Evolutionary conservation across 179 eudicot genomes (phyloP).

Genomic region (Vitellaria paradoxa): DNA sequence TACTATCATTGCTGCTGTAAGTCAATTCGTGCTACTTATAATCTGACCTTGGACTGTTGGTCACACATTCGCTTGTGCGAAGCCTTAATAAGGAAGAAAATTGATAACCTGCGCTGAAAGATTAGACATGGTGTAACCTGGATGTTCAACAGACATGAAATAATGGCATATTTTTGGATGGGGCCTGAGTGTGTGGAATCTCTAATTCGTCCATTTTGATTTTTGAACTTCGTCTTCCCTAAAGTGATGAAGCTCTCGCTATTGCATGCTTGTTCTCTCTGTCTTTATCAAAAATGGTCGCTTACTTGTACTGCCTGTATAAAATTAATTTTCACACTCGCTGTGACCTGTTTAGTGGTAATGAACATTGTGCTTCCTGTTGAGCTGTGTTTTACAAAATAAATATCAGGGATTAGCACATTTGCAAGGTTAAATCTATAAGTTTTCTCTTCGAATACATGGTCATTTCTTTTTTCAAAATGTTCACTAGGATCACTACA

Average conservation of each 20-base stretch:
- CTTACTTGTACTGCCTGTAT: no score
- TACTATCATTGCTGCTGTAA: not conserved
- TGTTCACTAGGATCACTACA: not conserved
- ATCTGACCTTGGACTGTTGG: not conserved
- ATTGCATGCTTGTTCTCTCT: not conserved
- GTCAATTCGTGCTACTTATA: not conserved
- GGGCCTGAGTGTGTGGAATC: not conserved
- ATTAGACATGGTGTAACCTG: no score
- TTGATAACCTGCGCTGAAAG: not conserved
- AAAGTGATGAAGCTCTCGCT: not conserved
- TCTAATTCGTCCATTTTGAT: not conserved
- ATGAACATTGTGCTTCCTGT: not conserved
- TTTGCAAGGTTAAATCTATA: not conserved
- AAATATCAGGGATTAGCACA: no score
- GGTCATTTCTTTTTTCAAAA: not conserved
- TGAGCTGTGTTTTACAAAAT: not conserved
- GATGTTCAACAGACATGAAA: not conserved
- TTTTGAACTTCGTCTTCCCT: not conserved
- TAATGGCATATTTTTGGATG: not conserved
- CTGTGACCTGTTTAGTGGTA: no score
- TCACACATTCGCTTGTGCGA: not conserved
- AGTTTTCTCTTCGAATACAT: not conserved
- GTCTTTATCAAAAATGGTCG: not conserved
- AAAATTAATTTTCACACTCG: no score
- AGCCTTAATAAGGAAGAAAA: not conserved